These are phyloP conservation scores for Phytophthora chlamydospora DNA, from an alignment of 352 stramenopile species.

Conservation along the genomic window DNA sequence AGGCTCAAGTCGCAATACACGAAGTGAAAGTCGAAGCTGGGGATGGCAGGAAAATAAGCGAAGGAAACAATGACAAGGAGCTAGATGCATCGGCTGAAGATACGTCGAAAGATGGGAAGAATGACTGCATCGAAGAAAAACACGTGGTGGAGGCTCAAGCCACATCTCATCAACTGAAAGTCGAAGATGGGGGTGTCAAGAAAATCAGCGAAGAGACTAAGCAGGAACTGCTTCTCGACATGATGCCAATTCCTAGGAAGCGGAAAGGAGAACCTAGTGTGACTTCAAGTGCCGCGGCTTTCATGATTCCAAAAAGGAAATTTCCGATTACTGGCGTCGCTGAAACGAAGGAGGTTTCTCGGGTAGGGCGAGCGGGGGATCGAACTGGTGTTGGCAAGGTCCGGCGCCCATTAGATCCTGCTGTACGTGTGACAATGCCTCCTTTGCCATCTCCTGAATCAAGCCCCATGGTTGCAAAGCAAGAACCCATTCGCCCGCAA, in stretches of 20 bases:
- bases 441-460: constrained; percentile 12
- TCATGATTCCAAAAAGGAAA: constrained; percentile 38
- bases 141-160: background rate
- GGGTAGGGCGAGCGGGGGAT: too few relatives aligned
- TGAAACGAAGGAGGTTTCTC: background rate
- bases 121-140: background rate
- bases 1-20: constrained; percentile 3
- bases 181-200: constrained; percentile 2
- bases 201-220: constrained; percentile 7
- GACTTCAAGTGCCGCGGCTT: constrained; percentile 13
- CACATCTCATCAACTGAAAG: constrained; percentile 8
- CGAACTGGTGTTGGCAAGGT: too few relatives aligned
- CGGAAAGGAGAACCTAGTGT: background rate
- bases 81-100: too few relatives aligned
- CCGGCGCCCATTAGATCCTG: constrained; percentile 1
- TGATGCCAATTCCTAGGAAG: constrained; percentile 29
- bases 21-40: background rate
- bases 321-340: constrained; percentile 12
- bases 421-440: background rate
- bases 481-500: constrained; percentile 3
- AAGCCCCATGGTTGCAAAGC: constrained; percentile 10
- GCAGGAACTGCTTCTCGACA: constrained; percentile 11
- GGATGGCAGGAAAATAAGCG: background rate
- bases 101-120: background rate
- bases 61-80: background rate